phyloP scores from a whole-genome alignment of 2,329 filamentous ascomycete species.

The Thielaviopsis populi region DNA sequence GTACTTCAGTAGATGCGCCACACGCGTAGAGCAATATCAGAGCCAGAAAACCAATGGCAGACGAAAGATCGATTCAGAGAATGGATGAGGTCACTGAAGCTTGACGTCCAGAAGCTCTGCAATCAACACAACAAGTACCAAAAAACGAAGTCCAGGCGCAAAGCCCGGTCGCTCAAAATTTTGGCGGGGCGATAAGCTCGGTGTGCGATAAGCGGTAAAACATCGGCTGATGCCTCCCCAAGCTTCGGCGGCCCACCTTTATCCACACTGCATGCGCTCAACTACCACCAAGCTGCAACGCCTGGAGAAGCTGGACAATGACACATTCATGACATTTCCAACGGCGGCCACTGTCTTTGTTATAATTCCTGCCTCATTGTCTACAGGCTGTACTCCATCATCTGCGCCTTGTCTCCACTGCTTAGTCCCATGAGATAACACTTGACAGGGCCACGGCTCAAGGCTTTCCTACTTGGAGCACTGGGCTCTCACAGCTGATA shows the following conservation, averaged over 20 bases:
- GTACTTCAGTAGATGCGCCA: too few relatives aligned
- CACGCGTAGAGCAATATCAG: too few relatives aligned
- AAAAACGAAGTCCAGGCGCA: constrained; percentile 8
- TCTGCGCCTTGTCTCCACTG: neutral
- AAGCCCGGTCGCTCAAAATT: constrained; percentile 14
- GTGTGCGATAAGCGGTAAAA: constrained; percentile 12
- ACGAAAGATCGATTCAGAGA: neutral
- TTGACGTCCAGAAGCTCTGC: neutral
- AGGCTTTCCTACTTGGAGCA: neutral
- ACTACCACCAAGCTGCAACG: neutral
- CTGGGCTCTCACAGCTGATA: neutral
- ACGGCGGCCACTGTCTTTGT: neutral
- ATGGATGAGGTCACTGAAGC: neutral
- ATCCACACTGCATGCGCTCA: neutral
- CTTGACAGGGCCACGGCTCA: neutral
- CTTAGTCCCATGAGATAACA: neutral
- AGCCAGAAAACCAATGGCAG: too few relatives aligned
- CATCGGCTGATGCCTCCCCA: neutral
- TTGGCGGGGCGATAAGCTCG: constrained; percentile 14
- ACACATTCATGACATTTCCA: neutral
- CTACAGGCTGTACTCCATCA: neutral
- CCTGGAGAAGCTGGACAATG: neutral
- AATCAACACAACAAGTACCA: neutral
- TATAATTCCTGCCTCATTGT: neutral
- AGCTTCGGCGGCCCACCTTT: neutral